Evolutionary conservation across 2,329 filamentous ascomycete genomes (phyloP).

Genomic region (Pseudogymnoascus sp.): DNA sequence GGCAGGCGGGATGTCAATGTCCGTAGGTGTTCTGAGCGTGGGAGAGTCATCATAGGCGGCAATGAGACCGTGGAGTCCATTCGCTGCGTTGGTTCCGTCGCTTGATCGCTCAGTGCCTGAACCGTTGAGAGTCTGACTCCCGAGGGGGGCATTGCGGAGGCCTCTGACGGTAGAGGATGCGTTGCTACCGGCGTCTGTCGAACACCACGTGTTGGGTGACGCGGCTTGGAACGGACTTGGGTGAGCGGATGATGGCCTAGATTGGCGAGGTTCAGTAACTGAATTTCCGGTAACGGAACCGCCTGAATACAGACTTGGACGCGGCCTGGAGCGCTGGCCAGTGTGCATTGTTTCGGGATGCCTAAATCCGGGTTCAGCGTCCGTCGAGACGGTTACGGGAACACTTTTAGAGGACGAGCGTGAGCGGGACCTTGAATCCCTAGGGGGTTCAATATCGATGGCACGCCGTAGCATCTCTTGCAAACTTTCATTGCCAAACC

Average conservation of each 20-base stretch:
- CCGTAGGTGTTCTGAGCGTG: neutral
- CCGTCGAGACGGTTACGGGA: neutral
- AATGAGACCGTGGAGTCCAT: neutral
- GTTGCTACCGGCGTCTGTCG: neutral
- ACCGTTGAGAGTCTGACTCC: neutral
- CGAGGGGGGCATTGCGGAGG: neutral
- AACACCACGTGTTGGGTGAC: neutral
- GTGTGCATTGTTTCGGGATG: neutral
- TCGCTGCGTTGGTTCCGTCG: neutral
- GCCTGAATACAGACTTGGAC: neutral
- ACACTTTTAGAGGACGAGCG: neutral
- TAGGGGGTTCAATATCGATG: neutral
- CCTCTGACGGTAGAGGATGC: neutral
- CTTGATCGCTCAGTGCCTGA: neutral
- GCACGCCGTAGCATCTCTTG: neutral
- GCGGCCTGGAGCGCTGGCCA: neutral
- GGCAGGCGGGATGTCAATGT: neutral
- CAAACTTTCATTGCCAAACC: neutral
- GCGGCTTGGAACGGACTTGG: neutral
- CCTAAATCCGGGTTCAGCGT: neutral
- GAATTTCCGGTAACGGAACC: neutral
- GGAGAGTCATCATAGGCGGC: neutral
- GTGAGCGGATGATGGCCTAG: neutral
- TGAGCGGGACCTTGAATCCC: neutral
- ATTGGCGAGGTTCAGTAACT: neutral